Evolutionary conservation across 345 rosid species (phyloP).

Genomic region (Mangifera indica): DNA sequence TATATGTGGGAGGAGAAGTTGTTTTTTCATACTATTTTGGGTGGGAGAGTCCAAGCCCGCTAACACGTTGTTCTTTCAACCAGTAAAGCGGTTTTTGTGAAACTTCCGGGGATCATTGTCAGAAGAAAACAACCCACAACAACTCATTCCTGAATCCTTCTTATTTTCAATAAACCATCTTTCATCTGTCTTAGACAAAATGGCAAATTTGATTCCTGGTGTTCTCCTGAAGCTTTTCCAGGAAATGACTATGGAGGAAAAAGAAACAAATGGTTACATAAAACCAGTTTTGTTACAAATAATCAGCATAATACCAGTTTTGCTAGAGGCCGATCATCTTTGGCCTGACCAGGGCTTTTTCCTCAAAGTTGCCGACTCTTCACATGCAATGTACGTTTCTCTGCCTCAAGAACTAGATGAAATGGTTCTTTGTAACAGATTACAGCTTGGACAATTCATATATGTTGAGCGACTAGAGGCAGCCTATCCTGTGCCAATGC

Average conservation of each 20-base stretch:
- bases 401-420: slow-evolving; percentile 65
- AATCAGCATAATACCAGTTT: slow-evolving; percentile 70
- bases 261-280: slow-evolving; percentile 24
- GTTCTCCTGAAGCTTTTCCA: slow-evolving; percentile 56
- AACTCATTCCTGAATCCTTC: too few species aligned
- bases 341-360: slow-evolving; percentile 81
- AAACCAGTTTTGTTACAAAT: slow-evolving; percentile 63
- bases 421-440: slow-evolving; percentile 53
- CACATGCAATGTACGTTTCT: slow-evolving; percentile 60
- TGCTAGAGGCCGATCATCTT: slow-evolving; percentile 58
- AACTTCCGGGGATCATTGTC: too few species aligned
- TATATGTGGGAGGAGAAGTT: too few species aligned
- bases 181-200: too few species aligned
- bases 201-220: slow-evolving; percentile 53
- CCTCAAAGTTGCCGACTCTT: slow-evolving; percentile 57
- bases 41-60: too few species aligned
- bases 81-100: too few species aligned
- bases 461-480: slow-evolving; percentile 56
- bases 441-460: slow-evolving; percentile 60
- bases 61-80: too few species aligned
- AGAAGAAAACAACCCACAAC: too few species aligned
- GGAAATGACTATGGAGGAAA: slow-evolving; percentile 46
- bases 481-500: slow-evolving; percentile 64
- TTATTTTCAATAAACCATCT: too few species aligned
- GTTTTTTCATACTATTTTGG: too few species aligned